phyloP scores from a whole-genome alignment of 2,329 filamentous ascomycete species.

The Trichophyton verrucosum region DNA sequence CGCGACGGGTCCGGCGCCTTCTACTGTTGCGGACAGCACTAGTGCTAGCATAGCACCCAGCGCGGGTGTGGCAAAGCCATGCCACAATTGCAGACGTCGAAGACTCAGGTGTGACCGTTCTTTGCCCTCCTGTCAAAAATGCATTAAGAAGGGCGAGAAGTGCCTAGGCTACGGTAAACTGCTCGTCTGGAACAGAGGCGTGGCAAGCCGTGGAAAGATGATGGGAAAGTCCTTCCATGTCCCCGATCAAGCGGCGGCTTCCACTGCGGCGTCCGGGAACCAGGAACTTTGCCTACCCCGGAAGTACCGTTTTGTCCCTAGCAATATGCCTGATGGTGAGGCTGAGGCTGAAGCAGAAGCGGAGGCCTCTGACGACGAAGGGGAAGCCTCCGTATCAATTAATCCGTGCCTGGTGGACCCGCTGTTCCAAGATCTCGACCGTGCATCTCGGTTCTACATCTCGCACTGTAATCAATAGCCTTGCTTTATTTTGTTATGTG shows the following conservation, averaged over 20 bases:
- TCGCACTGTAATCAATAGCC: conserved; percentile 27
- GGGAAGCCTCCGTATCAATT: not conserved
- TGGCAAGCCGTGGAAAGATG: conserved; percentile 37
- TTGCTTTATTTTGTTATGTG: not conserved
- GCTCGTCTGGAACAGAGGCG: conserved; percentile 32
- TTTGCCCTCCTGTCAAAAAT: conserved; percentile 32
- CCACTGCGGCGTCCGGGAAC: not conserved
- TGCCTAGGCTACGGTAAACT: conserved; percentile 34
- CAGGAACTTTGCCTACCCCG: not conserved
- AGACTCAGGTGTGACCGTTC: conserved; percentile 34
- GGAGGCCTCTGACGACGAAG: no score
- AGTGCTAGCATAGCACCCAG: not conserved
- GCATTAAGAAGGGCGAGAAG: conserved; percentile 31
- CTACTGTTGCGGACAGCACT: not conserved
- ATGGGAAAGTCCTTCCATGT: conserved; percentile 41
- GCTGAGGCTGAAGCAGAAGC: not conserved
- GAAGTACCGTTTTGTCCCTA: conserved; percentile 1
- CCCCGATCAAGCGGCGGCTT: conserved; percentile 5
- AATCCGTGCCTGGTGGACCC: conserved; percentile 27
- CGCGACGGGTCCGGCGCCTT: not conserved
- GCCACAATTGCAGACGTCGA: conserved; percentile 34
- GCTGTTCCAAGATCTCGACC: conserved; percentile 35
- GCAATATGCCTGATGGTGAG: not conserved
- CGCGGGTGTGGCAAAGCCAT: conserved; percentile 12
- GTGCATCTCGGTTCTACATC: conserved; percentile 35